Evolutionary conservation across 768 basidiomycete species (phyloP), one percentile per base, ranked within the genome.

Genomic region (Boletus pseudo-olivaceus): DNA sequence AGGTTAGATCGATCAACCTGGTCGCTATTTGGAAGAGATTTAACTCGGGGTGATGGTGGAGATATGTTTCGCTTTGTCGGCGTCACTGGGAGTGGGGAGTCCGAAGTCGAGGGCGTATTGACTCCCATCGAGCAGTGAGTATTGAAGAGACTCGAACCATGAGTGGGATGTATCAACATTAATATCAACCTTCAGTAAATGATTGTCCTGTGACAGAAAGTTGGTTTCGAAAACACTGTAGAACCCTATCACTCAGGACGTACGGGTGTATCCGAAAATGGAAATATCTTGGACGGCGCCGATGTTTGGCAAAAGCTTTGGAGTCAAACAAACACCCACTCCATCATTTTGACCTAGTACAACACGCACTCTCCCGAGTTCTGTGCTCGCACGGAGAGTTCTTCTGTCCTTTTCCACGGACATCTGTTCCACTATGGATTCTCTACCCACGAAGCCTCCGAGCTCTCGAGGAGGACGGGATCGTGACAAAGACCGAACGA

Each of bases 261-360:
- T 2, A 23, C 29, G 19, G 20, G 32, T n/a, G 2, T 46, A 7
- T 52, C 40, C 41, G 5, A 30, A 48, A 50, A 48, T 42, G 51
- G 58, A 47, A 47, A 17, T 11, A 23, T 14, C 29, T 12, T 27
- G 2, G 10, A 27, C 11, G 11, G 12, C 33, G 14, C 6, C n/a
- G 26, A 32, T 56, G 51, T 56, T 56, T 56, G 46, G 67, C 63
- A 62, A 60, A 45, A 19, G 52, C 66, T 49, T 70, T 61, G 43
- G 55, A 59, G 57, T 51, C 59, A 68, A 66, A 70, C 66, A 68
- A 65, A 49, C 58, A 46, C 52, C 30, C 41, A 56, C 44, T 27
- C 12, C 32, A 38, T 7, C 34, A 34, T 34, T 23, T n/a, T 37
- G 9, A 15, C 15, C 23, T 40, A 15, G 11, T 40, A 34, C 35